phyloP scores from a whole-genome alignment of 768 basidiomycete genomes.

The Crassisporium funariophilum region DNA sequence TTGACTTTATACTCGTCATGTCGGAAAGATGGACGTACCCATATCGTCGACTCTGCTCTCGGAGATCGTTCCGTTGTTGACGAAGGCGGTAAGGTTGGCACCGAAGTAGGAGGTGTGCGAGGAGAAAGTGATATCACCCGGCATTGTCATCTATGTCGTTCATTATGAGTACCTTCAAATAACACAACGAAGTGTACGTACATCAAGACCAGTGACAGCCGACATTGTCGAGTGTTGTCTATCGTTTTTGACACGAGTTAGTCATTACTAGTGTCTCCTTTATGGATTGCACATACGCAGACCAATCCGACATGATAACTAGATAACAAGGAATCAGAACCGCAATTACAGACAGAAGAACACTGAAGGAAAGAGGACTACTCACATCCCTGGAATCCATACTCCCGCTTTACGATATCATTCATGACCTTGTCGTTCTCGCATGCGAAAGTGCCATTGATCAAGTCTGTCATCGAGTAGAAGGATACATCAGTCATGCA shows the following conservation, averaged over 20 bases:
- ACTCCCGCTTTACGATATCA: constrained; percentile 73
- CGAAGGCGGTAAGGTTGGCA: constrained; percentile 64
- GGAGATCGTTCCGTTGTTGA: constrained; percentile 73
- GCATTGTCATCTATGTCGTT: constrained; percentile 74
- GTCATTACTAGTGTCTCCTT: background rate
- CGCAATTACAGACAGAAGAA: background rate
- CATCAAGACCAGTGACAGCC: constrained; percentile 64
- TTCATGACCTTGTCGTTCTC: constrained; percentile 73
- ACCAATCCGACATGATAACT: constrained; percentile 79
- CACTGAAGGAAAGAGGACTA: constrained; percentile 1
- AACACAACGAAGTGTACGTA: constrained; percentile 30
- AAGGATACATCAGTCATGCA: background rate
- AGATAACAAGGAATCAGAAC: constrained; percentile 1
- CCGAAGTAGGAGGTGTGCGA: constrained; percentile 64
- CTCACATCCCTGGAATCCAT: constrained; percentile 75
- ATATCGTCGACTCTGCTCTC: constrained; percentile 72
- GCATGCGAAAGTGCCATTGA: constrained; percentile 76
- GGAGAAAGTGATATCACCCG: constrained; percentile 54
- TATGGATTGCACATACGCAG: constrained; percentile 41
- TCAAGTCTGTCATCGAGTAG: constrained; percentile 44
- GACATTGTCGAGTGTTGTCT: constrained; percentile 61
- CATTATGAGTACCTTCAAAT: no score
- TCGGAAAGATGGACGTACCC: constrained; percentile 39
- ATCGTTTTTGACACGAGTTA: background rate
- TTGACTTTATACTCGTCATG: background rate